Base-by-base conservation (phyloP, 2,329 filamentous ascomycete species). In the Talaromyces rugulosus region DNA sequence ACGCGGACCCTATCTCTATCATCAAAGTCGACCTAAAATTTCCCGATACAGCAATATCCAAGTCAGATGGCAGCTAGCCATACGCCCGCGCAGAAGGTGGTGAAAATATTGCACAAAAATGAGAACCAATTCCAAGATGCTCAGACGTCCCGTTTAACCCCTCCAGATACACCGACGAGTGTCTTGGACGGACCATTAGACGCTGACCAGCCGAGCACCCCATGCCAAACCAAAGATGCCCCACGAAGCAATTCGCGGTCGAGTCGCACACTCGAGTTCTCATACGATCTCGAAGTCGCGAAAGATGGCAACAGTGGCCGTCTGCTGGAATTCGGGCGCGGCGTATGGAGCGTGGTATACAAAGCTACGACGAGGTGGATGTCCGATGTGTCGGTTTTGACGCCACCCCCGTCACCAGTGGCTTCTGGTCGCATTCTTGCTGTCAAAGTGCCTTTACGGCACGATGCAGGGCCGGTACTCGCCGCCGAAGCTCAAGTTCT, bases 301-400 rank as follows among this genome's bases (percentile, higher is more conserved):
- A 62, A 50, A 6, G 64, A 61, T 55, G 71, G 73, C 58, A 47
- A 59, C 1, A 62, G 66, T n/a, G 72, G 72, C 16, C 67, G 66
- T 14, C 70, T 67, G 7, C 57, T 76, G 18, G 73, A 78, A 59
- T 80, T 77, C 58, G 80, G 80, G 28, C 73, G 72, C 42, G 80
- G 80, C 28, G 78, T 73, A 18, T 82, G 80, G 79, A 81, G 80
- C 63, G 75, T 73, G 18, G 80, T 82, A 18, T 80, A 78, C 68
- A 77, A 76, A 63, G 80, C 78, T 11, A 70, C 64, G 5, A 69
- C 71, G 12, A 67, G 57, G 23, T 63, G 62, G 18, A 36, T 65
- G 40, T 30, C 34, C 44, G 62, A n/a, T 53, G 36, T 12, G 12
- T 60, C 31, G 50, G 66, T 34, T 16, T 56, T 69, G 31, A 75